phyloP scores from a whole-genome alignment of 192 early-diverging fungal genomes.

The Mycoemilia scoparia region DNA sequence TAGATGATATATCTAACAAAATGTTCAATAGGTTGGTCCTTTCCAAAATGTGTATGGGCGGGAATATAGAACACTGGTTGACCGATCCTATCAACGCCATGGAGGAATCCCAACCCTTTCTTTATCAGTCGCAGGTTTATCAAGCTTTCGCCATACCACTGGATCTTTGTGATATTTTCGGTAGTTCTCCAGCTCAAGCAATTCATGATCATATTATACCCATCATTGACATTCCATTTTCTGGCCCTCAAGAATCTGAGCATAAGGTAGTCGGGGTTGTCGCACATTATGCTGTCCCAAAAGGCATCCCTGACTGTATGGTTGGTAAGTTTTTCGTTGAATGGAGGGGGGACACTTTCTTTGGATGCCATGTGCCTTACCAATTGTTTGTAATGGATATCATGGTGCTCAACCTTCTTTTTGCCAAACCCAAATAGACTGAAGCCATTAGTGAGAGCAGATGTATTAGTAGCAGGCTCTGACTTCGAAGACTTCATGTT shows the following conservation, averaged over 20 bases:
- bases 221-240: conserved; percentile 69
- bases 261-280: conserved; percentile 55
- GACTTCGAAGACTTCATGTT: background rate
- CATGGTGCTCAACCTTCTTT: conserved; percentile 5
- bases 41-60: conserved; percentile 33
- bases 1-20: conserved; percentile 44
- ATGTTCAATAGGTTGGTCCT: conserved; percentile 36
- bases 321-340: background rate
- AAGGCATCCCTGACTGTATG: conserved; percentile 35
- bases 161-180: conserved; percentile 31
- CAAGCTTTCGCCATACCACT: conserved; percentile 34
- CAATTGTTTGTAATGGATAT: conserved; percentile 8
- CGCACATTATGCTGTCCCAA: conserved; percentile 38
- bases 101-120: conserved; percentile 32
- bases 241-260: conserved; percentile 72
- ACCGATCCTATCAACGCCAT: conserved; percentile 30
- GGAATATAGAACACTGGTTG: conserved; percentile 37
- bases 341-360: conserved; percentile 8
- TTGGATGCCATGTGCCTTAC: conserved; percentile 9
- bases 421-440: conserved; percentile 19
- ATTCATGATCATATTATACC: conserved; percentile 48
- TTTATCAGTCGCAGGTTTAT: conserved; percentile 30
- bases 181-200: conserved; percentile 58
- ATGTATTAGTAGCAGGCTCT: background rate
- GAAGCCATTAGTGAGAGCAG: conserved; percentile 1